Evolutionary conservation across 371 early-diverging fungal genomes (phyloP), one percentile per base, ranked within the genome.

Genomic region (Lichtheimia ornata): DNA sequence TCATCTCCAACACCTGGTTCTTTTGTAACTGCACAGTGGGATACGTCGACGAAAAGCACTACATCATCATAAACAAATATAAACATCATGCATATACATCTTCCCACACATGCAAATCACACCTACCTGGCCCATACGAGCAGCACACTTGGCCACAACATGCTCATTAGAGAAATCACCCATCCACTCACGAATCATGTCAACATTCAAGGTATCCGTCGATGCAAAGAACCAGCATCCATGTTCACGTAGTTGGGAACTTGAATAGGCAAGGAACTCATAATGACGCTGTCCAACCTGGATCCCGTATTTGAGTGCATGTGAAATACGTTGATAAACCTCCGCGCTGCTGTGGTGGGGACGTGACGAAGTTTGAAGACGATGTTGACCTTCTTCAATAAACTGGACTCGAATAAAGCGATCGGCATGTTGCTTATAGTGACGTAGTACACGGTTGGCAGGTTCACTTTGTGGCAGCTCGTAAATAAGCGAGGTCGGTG

Each of bases 401-500:
- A 91, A 88, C 50, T 81, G 74, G n/a, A 93, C 83, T n/a, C 87
- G 75, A 15, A 90, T 20, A 53, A 93, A 91, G 1, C 82, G 81
- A 56, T 91, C 87, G 1, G 63, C 61, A 30, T 84, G 49, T 0
- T 68, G 14, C 27, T 50, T 51, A 45, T 72, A 85, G 4, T 85
- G 71, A 11, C 84, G 80, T 6, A 89, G 70, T 7, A 90, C 70
- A 20, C 90, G 74, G 59, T 87, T 89, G 54, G 87, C 77, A 0
- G 78, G 75, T 61, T 88, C 87, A 11, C 84, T 50, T 0, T 76
- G 65, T 0, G 85, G 86, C 4, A 79, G 82, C 4, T 76, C 64
- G 15, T 87, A 59, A 41, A 82, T 79, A 2, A 89, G 70, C 0
- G 73, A 72, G 0, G 87, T 84, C 0, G 91, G 91, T 0, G 88